These are phyloP conservation scores for Erodium trifolium DNA, from an alignment of 441 rosid species.

Conservation along the genomic window DNA sequence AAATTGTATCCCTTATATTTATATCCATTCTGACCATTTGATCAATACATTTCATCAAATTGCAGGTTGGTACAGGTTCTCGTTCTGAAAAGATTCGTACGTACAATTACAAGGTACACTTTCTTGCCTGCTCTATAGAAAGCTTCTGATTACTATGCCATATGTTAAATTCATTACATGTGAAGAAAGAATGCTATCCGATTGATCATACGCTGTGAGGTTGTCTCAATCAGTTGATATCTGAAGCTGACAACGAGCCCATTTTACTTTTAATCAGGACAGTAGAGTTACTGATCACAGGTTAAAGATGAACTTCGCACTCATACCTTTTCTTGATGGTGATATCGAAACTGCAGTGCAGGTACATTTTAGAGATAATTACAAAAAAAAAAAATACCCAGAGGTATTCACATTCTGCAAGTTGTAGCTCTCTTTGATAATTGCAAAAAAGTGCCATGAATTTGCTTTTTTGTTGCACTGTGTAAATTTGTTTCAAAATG, in stretches of 20 bases:
- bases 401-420: too few species aligned
- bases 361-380: conserved; percentile 27
- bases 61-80: conserved; percentile 89
- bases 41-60: conserved; percentile 10
- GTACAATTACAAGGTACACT: conserved; percentile 68
- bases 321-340: conserved; percentile 72
- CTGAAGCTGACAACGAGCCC: conserved; percentile 13
- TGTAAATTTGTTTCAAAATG: too few species aligned
- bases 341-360: conserved; percentile 71
- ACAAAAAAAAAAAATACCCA: too few species aligned
- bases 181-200: background rate
- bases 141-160: background rate
- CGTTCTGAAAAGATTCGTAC: conserved; percentile 94
- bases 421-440: too few species aligned
- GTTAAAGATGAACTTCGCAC: conserved; percentile 78
- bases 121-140: background rate
- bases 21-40: background rate
- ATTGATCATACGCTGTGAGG: background rate
- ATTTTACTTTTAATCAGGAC: conserved; percentile 40
- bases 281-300: conserved; percentile 92
- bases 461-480: too few species aligned
- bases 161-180: background rate
- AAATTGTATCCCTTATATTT: conserved; percentile 13
- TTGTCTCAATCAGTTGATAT: too few species aligned
- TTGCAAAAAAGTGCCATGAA: too few species aligned